phyloP scores from a whole-genome alignment of 2,329 filamentous ascomycete species.

The Fusarium agapanthi region DNA sequence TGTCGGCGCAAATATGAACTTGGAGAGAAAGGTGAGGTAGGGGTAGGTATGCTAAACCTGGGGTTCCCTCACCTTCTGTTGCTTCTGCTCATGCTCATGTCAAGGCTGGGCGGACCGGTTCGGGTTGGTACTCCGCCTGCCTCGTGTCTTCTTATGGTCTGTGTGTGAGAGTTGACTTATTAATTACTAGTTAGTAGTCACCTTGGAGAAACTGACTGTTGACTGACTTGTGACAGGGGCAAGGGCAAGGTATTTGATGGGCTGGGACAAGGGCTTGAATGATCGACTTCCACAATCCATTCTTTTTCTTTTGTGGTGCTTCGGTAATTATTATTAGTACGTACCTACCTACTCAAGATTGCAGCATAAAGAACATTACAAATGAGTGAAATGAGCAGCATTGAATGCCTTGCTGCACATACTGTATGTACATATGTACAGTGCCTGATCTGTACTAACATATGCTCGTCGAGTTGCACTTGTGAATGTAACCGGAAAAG shows the following conservation, averaged over 20 bases:
- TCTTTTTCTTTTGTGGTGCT: not conserved
- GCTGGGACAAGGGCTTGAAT: conserved; percentile 20
- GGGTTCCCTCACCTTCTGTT: conserved; percentile 11
- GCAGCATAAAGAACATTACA: not conserved
- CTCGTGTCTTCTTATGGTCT: conserved; percentile 25
- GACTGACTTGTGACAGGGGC: not conserved
- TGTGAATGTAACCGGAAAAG: not conserved
- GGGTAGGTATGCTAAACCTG: conserved; percentile 24
- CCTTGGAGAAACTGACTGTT: not conserved
- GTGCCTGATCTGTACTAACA: not conserved
- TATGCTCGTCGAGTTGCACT: not conserved
- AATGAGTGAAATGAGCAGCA: not conserved
- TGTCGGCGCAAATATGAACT: conserved; percentile 12
- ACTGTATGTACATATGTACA: not conserved
- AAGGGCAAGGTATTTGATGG: conserved; percentile 6
- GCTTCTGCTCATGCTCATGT: conserved; percentile 5
- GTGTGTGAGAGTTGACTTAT: conserved; percentile 11
- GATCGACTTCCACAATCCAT: conserved; percentile 16
- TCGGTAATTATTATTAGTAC: not conserved
- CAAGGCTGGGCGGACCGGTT: conserved; percentile 32
- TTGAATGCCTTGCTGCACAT: not conserved
- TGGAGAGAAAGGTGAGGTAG: not conserved
- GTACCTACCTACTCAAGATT: not conserved
- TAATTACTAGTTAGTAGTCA: not conserved
- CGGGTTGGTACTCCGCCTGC: conserved; percentile 34